Base-by-base conservation (phyloP, 2,329 filamentous ascomycete species). In the Fusarium floridanum region DNA sequence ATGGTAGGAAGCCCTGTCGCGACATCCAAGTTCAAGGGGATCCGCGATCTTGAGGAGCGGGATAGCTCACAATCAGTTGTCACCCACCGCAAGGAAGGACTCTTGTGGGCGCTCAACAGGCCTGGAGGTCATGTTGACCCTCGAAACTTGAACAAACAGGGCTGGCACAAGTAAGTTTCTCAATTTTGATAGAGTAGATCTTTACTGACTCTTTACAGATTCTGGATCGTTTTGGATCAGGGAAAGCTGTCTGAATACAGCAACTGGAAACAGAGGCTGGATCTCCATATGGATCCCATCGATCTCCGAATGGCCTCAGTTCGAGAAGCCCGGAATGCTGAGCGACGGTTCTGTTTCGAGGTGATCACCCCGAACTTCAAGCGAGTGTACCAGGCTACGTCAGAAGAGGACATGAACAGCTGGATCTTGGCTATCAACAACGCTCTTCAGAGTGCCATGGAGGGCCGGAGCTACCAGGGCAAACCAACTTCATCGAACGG, bases 371-470 rank as follows among this genome's bases (percentile, higher is more conserved):
- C 97, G 10, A 94, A 97, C 60, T 98, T 93, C 83, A 98, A 97
- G 78, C 92, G 97, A 65, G 95, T 98, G 17, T 99, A 98, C 82
- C 97, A 99, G 84, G 97, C 96, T 45, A 98, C 96, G 2, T 98
- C 96, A 0, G 97, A 98, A 83, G 97, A 99, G 43, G 97, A 99
- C 79, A 97, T 99, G 94, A 95, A 93, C 80, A 96, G 91, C 77
- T 99, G 97, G 97, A 99, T 99, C 77, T 88, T 90, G 24, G 93
- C 97, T 22, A 97, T 99, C 85, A 99, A 99, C 83, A 99, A 98
- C 80, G 97, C 97, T 11, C 86, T 98, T 43, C 97, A 99, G 81
- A 97, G 95, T 81, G 97, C 97, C 17, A 95, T 99, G 60, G 97
- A 99, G 84, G 93, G 94, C 50, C 91, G 92, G 72, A 90, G 91